Conservation (phyloP, 805 yeast genomes). For the Hanseniaspora guilliermondii region DNA sequence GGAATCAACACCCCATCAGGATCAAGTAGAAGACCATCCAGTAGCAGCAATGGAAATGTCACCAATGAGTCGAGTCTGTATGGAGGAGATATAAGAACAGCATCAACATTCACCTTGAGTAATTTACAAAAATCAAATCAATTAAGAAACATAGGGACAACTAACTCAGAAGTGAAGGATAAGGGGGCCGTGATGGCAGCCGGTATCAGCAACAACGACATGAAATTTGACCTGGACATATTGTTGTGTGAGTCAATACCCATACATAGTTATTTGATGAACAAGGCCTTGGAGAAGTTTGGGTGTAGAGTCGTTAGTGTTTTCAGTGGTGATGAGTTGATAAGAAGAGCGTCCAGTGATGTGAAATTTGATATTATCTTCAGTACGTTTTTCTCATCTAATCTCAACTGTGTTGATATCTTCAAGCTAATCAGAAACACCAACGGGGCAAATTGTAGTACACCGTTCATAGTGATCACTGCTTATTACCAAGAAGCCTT, state of each 20-base stretch:
- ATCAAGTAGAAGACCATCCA: conserved; percentile 9
- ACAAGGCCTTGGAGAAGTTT: conserved; percentile 47
- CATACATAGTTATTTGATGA: conserved; percentile 56
- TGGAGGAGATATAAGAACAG: background rate
- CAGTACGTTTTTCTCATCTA: conserved; percentile 57
- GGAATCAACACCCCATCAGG: background rate
- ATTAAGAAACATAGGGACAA: background rate
- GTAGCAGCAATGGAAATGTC: background rate
- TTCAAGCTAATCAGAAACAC: conserved; percentile 66
- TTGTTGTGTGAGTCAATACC: conserved; percentile 82
- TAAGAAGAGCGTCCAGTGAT: conserved; percentile 68
- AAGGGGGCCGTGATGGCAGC: conserved; percentile 25
- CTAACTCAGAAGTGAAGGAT: background rate
- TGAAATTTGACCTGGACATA: conserved; percentile 39
- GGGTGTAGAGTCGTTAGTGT: conserved; percentile 76
- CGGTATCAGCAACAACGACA: conserved; percentile 6
- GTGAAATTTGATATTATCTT: conserved; percentile 75
- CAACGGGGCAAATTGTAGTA: conserved; percentile 58
- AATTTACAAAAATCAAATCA: background rate
- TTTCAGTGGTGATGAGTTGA: conserved; percentile 67
- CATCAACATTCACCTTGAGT: background rate
- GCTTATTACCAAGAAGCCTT: conserved; percentile 60
- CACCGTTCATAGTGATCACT: conserved; percentile 68
- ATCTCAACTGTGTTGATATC: conserved; percentile 61
- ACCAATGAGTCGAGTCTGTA: background rate